Evolutionary conservation across 192 early-diverging fungal genomes (phyloP), one percentile per base, ranked within the genome.

Genomic region (Linnemannia elongata): DNA sequence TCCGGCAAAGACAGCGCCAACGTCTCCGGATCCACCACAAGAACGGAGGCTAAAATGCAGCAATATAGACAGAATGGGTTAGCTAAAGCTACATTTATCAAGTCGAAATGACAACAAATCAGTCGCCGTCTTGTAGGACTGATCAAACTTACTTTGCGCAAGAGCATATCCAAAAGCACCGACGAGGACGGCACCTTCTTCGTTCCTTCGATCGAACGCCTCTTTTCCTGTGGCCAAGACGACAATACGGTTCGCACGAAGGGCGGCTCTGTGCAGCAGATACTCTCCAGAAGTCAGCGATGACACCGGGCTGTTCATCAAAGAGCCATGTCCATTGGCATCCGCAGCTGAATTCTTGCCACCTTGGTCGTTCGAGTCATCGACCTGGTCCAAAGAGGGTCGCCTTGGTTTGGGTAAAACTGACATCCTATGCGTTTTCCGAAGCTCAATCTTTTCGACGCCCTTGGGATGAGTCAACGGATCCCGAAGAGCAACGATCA

Each of bases 11-110:
- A 95, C 47, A 97, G 87, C 9, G 93, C 91, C n/a, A 91, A 88
- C 63, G 95, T 94, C 69, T 95, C 93, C 20, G 95, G 95, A 76
- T 97, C 94, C 0, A 97, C 95, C 39, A 97, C 91, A 9, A 92
- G 93, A 17, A 94, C 86, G 1, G 93, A 92, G 2, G 91, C 90
- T 33, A 69, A 47, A 39, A 35, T 20, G 33, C 66, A 10, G 77
- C 52, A 39, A 2, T 39, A 44, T 33, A 74, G 36, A n/a, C 15
- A 18, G 49, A 52, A 13, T 73, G 4, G 38, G 54, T 49, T 77
- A 87, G 63, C 30, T 42, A 39, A 77, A 76, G 69, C 15, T 20
- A 20, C 49, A 18, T 41, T 41, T 47, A 12, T 41, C 7, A n/a
- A 6, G 49, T 52, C 49, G 5, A 52, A 18, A 52, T 20, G 6